These are phyloP conservation scores for Williopsis jadinii DNA, from an alignment of 1,139 yeast genomes.

Conservation along the genomic window DNA sequence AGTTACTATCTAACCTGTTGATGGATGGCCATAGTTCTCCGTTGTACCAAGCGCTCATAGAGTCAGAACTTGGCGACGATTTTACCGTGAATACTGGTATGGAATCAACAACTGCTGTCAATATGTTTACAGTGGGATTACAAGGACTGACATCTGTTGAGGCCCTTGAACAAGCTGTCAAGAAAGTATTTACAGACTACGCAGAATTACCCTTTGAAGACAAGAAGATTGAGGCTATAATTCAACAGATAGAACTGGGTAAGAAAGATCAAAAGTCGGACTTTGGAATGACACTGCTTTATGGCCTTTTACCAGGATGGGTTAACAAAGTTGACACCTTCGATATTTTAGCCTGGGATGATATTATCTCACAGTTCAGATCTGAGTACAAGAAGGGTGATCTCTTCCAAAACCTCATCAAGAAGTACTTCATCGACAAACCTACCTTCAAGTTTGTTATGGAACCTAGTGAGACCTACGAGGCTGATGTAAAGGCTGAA, in stretches of 20 bases:
- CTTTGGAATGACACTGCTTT: slow-evolving; percentile 77
- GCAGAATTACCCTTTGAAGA: slow-evolving; percentile 43
- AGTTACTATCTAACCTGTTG: slow-evolving; percentile 61
- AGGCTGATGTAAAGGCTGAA: slow-evolving; percentile 38
- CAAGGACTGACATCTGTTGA: slow-evolving; percentile 61
- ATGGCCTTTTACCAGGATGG: slow-evolving; percentile 76
- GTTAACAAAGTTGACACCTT: slow-evolving; percentile 73
- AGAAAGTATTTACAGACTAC: slow-evolving; percentile 38
- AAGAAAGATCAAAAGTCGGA: slow-evolving; percentile 86
- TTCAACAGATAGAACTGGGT: slow-evolving; percentile 80
- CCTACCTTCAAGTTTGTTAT: slow-evolving; percentile 68
- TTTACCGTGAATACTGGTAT: slow-evolving; percentile 85
- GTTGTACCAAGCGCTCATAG: slow-evolving; percentile 76
- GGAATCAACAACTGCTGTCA: slow-evolving; percentile 73
- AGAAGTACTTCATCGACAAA: slow-evolving; percentile 41
- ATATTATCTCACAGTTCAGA: slow-evolving; percentile 51
- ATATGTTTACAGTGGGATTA: slow-evolving; percentile 78
- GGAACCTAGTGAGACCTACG: slow-evolving; percentile 60
- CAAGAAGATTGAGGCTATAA: slow-evolving; percentile 69
- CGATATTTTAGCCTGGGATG: slow-evolving; percentile 57
- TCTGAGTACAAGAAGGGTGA: slow-evolving; percentile 54
- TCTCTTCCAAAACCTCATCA: slow-evolving; percentile 53
- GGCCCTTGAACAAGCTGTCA: slow-evolving; percentile 36
- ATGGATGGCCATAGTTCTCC: slow-evolving; percentile 94
- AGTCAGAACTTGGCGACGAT: slow-evolving; percentile 78